phyloP scores from a whole-genome alignment of 1,284 basidiomycete species.

The Melampsora medusae region DNA sequence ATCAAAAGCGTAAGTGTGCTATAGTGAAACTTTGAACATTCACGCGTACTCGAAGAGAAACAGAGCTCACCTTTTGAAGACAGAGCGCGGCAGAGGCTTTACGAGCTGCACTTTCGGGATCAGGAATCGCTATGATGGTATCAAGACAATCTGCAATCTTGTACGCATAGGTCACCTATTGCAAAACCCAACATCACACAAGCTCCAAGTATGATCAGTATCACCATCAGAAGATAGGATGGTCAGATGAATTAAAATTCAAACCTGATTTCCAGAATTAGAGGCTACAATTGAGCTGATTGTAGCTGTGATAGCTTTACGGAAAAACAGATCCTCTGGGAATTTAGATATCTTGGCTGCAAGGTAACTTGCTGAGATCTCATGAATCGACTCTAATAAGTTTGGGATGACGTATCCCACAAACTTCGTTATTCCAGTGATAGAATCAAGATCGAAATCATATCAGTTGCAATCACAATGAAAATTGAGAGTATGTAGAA shows the following conservation, averaged over 20 bases:
- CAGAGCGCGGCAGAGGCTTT: conserved; percentile 33
- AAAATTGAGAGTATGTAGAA: not conserved
- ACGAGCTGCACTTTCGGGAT: conserved; percentile 31
- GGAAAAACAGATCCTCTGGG: conserved; percentile 31
- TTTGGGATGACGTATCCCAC: conserved; percentile 40
- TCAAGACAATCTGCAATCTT: conserved; percentile 41
- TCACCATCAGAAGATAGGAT: no score
- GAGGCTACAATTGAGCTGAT: conserved; percentile 37
- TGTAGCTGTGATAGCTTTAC: conserved; percentile 15
- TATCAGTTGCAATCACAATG: not conserved
- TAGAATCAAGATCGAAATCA: not conserved
- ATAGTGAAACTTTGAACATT: not conserved
- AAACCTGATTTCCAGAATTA: conserved; percentile 41
- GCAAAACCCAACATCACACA: not conserved
- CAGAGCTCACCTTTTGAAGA: conserved; percentile 23
- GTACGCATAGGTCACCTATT: conserved; percentile 35
- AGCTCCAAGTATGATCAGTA: no score
- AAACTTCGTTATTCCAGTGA: conserved; percentile 4
- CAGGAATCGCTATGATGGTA: conserved; percentile 32
- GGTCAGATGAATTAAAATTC: not conserved
- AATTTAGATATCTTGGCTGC: conserved; percentile 8
- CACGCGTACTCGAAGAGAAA: not conserved
- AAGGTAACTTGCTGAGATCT: conserved; percentile 30
- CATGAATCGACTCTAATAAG: conserved; percentile 32
- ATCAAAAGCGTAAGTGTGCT: not conserved